These are phyloP conservation scores for Microcyclospora pomicola DNA, from an alignment of 2,329 filamentous ascomycete species.

Conservation along the genomic window DNA sequence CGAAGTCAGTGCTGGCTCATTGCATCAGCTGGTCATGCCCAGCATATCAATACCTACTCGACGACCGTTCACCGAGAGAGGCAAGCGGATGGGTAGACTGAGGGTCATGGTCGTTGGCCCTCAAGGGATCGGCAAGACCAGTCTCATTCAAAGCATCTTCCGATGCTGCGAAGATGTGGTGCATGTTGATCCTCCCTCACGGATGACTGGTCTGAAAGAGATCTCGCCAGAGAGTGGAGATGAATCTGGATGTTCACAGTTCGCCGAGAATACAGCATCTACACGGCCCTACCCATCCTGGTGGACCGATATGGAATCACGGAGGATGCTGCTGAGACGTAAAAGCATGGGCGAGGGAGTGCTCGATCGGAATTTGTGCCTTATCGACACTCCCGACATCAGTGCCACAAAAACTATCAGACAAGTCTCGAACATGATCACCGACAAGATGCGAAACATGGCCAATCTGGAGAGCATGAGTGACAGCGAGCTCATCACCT, in stretches of 20 bases:
- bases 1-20: conserved; percentile 18
- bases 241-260: not conserved
- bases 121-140: conserved; percentile 73
- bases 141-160: conserved; percentile 74
- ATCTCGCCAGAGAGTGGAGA: conserved; percentile 7
- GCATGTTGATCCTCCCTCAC: conserved; percentile 55
- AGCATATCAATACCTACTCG: conserved; percentile 83
- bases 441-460: conserved; percentile 50
- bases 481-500: conserved; percentile 59
- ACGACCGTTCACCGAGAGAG: conserved; percentile 76
- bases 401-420: conserved; percentile 36
- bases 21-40: conserved; percentile 90
- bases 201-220: conserved; percentile 23
- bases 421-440: conserved; percentile 44
- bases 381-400: conserved; percentile 70
- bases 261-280: conserved; percentile 32
- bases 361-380: conserved; percentile 83
- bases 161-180: conserved; percentile 85
- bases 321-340: conserved; percentile 43
- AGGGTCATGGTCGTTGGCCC: conserved; percentile 80
- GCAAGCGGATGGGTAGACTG: conserved; percentile 69
- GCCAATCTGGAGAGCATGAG: conserved; percentile 47
- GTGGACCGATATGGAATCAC: conserved; percentile 70
- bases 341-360: conserved; percentile 64
- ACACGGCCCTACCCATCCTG: conserved; percentile 62